These are phyloP conservation scores for Ramaria sp. DNA, from an alignment of 768 basidiomycete genomes.

Conservation along the genomic window DNA sequence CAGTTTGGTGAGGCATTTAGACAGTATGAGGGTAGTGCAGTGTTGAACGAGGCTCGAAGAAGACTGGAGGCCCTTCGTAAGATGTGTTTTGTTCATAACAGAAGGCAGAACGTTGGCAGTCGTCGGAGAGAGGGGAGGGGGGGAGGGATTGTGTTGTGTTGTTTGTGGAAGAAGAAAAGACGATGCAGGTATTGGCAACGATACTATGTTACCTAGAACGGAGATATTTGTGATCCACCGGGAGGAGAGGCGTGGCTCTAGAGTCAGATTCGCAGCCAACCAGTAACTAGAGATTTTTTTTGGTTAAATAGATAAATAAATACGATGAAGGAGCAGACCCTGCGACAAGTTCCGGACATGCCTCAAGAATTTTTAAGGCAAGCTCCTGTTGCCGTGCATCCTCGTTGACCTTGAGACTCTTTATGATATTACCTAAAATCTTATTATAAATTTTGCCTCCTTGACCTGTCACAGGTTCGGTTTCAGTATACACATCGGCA, in stretches of 20 bases:
- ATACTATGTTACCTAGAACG: constrained; percentile 69
- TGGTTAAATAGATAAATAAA: constrained; percentile 4
- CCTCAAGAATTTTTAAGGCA: constrained; percentile 63
- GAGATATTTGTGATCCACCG: constrained; percentile 89
- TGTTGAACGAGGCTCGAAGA: constrained; percentile 72
- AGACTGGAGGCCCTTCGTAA: constrained; percentile 76
- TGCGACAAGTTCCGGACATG: constrained; percentile 79
- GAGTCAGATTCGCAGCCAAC: constrained; percentile 52
- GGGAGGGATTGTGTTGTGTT: constrained; percentile 50
- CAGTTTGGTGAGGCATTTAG: constrained; percentile 68
- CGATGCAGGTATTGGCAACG: constrained; percentile 55
- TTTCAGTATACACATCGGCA: constrained; percentile 25
- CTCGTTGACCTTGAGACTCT: constrained; percentile 76
- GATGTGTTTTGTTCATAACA: constrained; percentile 51
- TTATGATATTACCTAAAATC: constrained; percentile 66
- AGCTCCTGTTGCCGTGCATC: constrained; percentile 79
- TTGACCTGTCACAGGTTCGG: constrained; percentile 19
- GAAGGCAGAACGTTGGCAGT: constrained; percentile 76
- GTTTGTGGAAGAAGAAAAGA: constrained; percentile 44
- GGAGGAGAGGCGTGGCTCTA: constrained; percentile 80
- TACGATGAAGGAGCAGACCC: constrained; percentile 34
- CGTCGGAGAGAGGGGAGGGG: constrained; percentile 61
- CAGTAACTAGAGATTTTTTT: constrained; percentile 46
- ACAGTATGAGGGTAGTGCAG: constrained; percentile 67
- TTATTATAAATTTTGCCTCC: constrained; percentile 65